Percentiles rank a stretch among this genome's conserved stretches.
These are phyloP conservation scores for Microcyclosporella mali DNA, from an alignment of 2,329 filamentous ascomycete genomes.

Conservation along the genomic window DNA sequence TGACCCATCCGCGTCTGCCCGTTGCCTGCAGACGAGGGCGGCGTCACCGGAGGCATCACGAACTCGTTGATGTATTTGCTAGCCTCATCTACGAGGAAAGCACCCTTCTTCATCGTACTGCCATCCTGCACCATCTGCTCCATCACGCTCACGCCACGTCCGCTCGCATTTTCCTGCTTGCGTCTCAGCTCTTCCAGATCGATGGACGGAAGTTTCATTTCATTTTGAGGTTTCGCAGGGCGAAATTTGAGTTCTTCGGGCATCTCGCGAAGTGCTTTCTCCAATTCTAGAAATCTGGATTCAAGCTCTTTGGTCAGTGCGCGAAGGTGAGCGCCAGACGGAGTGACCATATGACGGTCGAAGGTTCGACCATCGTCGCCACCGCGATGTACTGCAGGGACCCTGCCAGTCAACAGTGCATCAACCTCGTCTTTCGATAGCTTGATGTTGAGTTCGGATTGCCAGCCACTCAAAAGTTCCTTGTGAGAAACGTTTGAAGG, in stretches of 20 bases:
- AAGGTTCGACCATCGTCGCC: conserved; percentile 40
- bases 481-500: conserved; percentile 23
- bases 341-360: conserved; percentile 63
- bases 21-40: conserved; percentile 20
- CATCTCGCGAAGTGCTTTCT: conserved; percentile 48
- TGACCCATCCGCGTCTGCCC: conserved; percentile 4
- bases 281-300: conserved; percentile 62
- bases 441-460: conserved; percentile 28
- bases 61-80: conserved; percentile 35
- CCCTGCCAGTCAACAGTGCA: conserved; percentile 51
- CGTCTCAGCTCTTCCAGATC: conserved; percentile 28
- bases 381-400: conserved; percentile 37
- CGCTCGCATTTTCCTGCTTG: conserved; percentile 23
- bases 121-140: conserved; percentile 36
- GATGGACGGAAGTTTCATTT: conserved; percentile 26
- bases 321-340: conserved; percentile 69
- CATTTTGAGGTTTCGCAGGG: conserved; percentile 27
- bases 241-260: conserved; percentile 26
- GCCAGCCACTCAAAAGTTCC: conserved; percentile 26
- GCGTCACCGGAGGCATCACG: conserved; percentile 32
- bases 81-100: conserved; percentile 34
- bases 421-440: conserved; percentile 38
- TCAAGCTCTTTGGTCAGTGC: conserved; percentile 65
- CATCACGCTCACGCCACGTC: conserved; percentile 32
- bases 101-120: conserved; percentile 30